Conservation (phyloP, 2,329 filamentous ascomycete species). For the Trichothecium sympodiale region DNA sequence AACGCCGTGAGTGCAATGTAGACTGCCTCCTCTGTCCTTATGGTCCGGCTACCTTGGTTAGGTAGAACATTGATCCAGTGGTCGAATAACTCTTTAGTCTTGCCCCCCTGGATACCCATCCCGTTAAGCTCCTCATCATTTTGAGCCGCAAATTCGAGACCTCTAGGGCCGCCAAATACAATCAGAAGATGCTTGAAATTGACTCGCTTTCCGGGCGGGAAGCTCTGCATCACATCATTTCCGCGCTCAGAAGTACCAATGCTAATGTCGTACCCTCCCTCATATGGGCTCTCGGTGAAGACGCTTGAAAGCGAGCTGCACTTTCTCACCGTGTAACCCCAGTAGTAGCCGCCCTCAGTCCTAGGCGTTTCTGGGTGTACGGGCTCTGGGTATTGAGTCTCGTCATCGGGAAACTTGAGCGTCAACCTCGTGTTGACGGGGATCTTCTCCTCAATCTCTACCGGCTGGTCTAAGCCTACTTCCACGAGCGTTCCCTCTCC, state of each 20-base stretch:
- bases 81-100: slow-evolving; percentile 66
- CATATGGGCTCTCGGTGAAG: slow-evolving; percentile 65
- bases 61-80: slow-evolving; percentile 75
- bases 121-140: slow-evolving; percentile 43
- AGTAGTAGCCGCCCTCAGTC: slow-evolving; percentile 72
- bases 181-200: slow-evolving; percentile 62
- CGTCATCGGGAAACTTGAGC: slow-evolving; percentile 47
- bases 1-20: slow-evolving; percentile 65
- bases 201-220: slow-evolving; percentile 29
- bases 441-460: slow-evolving; percentile 48
- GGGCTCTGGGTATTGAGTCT: slow-evolving; percentile 37
- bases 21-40: slow-evolving; percentile 74
- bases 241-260: slow-evolving; percentile 79
- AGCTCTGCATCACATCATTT: slow-evolving; percentile 33
- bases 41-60: slow-evolving; percentile 70
- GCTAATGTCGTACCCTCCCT: slow-evolving; percentile 70
- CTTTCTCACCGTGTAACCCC: slow-evolving; percentile 66
- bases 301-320: slow-evolving; percentile 57
- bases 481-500: slow-evolving; percentile 44
- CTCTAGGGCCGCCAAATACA: slow-evolving; percentile 71
- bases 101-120: slow-evolving; percentile 52
- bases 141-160: slow-evolving; percentile 64
- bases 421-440: slow-evolving; percentile 65
- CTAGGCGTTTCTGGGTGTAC: slow-evolving; percentile 60
- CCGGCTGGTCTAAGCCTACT: slow-evolving; percentile 42